Base-by-base conservation (phyloP, 177 flowering plant genomes). In the Vitis hybrid region DNA sequence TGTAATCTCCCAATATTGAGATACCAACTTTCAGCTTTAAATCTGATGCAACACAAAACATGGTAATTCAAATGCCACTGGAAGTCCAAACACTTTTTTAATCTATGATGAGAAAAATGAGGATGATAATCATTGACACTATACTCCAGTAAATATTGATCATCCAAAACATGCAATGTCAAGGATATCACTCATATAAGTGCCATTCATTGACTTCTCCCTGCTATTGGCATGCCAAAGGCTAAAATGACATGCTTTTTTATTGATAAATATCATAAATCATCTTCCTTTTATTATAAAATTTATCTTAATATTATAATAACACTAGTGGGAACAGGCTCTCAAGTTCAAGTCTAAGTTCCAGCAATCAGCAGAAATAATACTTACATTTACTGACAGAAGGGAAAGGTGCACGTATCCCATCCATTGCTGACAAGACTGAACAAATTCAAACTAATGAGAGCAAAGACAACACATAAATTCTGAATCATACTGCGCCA, bases 361-460 rank as follows among this genome's bases (percentile, higher is more conserved):
- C 15, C 11, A 28, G 44, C 22, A 17, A 17, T 15, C n/a, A 28
- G 75, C 14, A 38, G 47, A 55, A 62, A 18, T 10, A 38, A n/a
- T 58, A 76, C 94, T 85, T 82, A 92, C 97, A 76, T 80, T 87
- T 86, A 65, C 74, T 84, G 54, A 90, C 72, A 19, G 88, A 80
- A 71, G 89, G 90, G 78, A 90, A 88, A 47, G 90, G 95, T 73
- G 82, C 86, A 76, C 86, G 80, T 63, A 92, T 9, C 66, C 95
- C 97, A 75, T 86, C 84, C 84, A 92, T 87, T 64, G 97, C 97
- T 18, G 97, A 92, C 78, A 92, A 79, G 57, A 92, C 97, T 92
- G 89, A 20, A 56, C 72, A 71, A 59, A 55, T 15, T 58, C 47
- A 51, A 22, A 4, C 18, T 38, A 61, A 49, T 38, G 47, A 73